Base-by-base conservation (phyloP, 1,284 basidiomycete genomes). In the Trichosporon sp. region DNA sequence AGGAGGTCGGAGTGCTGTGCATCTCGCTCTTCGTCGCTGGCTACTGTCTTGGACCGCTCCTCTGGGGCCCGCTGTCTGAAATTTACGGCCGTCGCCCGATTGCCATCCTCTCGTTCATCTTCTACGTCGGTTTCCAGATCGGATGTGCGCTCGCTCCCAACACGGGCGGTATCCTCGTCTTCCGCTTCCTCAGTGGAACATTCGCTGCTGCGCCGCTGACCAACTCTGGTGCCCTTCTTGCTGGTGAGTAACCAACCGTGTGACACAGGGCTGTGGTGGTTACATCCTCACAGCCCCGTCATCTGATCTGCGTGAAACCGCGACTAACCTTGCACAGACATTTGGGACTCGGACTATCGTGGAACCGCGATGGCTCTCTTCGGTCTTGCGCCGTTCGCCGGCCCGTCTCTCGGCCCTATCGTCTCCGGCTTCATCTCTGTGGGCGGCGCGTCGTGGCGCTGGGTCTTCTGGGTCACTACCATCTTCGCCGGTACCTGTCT, bases 331-430 rank as follows among this genome's bases (percentile, higher is more conserved):
- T n/a, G 6, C 14, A 84, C 87, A 10, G 81, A 83, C 63, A 73
- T 85, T 56, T 92, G 89, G 88, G 87, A 89, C 67, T 83, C 84
- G 0, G 85, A 85, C 66, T 84, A 83, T 32, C 83, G 89, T 57
- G 89, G 89, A 9, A 85, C 86, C 61, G 89, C 89, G 0, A 80
- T 91, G 61, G 85, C 86, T 14, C 74, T 88, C 58, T 90, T 90
- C 72, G 84, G 86, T 1, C 75, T 89, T 6, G 88, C 89, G 4
- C 91, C 91, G 0, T 92, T 92, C 70, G 88, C 88, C 0, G 83
- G 83, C 5, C 83, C 82, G 0, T 79, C 78, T 0, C 66, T 82
- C 25, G 89, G 87, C 0, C 89, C 90, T 0, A 85, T 87, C 37
- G 84, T 89, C 11, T 84, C 85, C 46, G 87, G 89, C 10, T 83